Evolutionary conservation across 179 eudicot species (phyloP).

Genomic region (Pouteria campechiana): DNA sequence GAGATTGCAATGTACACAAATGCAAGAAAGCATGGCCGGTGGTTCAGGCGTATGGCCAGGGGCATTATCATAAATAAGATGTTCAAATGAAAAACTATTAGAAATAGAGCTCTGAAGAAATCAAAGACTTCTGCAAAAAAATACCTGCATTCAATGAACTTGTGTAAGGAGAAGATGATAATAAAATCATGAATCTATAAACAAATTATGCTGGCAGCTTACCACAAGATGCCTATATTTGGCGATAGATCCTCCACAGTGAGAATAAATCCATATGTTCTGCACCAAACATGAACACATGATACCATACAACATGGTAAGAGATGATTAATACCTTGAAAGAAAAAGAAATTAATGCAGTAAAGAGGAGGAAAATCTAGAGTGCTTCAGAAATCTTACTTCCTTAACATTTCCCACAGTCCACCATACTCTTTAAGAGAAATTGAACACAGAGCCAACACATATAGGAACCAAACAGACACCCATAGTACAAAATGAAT

Average conservation of each 20-base stretch:
- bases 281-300: slow-evolving; percentile 19
- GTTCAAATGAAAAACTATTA: slow-evolving; percentile 77
- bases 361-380: neutral
- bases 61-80: slow-evolving; percentile 92
- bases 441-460: slow-evolving; percentile 56
- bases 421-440: slow-evolving; percentile 69
- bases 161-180: neutral
- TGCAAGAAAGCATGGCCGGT: slow-evolving; percentile 88
- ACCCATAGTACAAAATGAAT: slow-evolving; percentile 62
- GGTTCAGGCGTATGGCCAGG: slow-evolving; percentile 76
- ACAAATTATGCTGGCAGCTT: neutral
- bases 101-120: slow-evolving; percentile 81
- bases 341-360: too few species aligned
- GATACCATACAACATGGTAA: too few species aligned
- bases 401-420: slow-evolving; percentile 71
- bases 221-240: slow-evolving; percentile 91
- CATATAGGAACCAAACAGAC: slow-evolving; percentile 54
- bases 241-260: slow-evolving; percentile 87
- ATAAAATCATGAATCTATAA: neutral
- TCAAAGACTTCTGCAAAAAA: slow-evolving; percentile 98
- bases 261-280: slow-evolving; percentile 90
- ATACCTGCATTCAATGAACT: slow-evolving; percentile 71
- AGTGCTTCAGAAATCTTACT: slow-evolving; percentile 24
- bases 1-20: slow-evolving; percentile 77
- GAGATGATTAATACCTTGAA: too few species aligned